A percentile compares a stretch with the other conserved stretches of the same genome.
phyloP scores from a whole-genome alignment of 1,284 basidiomycete species.

The Macrocystidia cucumis region DNA sequence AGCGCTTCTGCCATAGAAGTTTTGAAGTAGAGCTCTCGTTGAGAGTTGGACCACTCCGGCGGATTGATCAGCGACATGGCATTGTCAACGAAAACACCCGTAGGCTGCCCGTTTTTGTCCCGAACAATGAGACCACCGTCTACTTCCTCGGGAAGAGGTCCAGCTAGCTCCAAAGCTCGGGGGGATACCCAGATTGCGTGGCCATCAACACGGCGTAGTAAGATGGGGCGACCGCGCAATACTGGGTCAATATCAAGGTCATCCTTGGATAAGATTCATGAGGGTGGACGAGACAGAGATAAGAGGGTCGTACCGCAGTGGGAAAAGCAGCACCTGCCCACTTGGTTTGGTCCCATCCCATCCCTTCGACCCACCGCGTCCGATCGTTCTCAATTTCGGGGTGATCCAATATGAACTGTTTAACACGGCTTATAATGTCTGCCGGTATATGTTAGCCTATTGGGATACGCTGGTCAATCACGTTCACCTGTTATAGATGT shows the following conservation, averaged over 20 bases:
- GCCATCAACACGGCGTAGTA: conserved; percentile 68
- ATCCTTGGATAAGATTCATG: conserved; percentile 25
- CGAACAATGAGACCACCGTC: conserved; percentile 76
- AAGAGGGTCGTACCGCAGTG: conserved; percentile 49
- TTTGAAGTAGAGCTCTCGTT: conserved; percentile 56
- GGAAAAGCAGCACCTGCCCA: conserved; percentile 69
- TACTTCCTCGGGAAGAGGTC: conserved; percentile 44
- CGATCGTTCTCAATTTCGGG: conserved; percentile 46
- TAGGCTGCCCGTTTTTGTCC: conserved; percentile 56
- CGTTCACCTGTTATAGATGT: conserved; percentile 47
- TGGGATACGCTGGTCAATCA: neutral
- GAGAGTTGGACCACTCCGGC: conserved; percentile 54
- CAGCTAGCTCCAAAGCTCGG: conserved; percentile 56
- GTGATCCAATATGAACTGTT: conserved; percentile 50
- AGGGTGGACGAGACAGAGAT: neutral
- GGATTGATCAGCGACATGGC: conserved; percentile 63
- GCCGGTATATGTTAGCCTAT: conserved; percentile 1
- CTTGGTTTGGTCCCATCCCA: conserved; percentile 91
- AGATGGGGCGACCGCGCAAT: conserved; percentile 60
- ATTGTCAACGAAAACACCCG: conserved; percentile 68
- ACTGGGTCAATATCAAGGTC: conserved; percentile 60
- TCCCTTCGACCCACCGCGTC: conserved; percentile 72
- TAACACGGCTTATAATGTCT: conserved; percentile 61
- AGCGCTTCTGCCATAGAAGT: conserved; percentile 62
- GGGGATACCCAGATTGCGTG: conserved; percentile 85